Conservation (phyloP, 2,329 filamentous ascomycete genomes). For the Paraconiothyrium brasiliense region DNA sequence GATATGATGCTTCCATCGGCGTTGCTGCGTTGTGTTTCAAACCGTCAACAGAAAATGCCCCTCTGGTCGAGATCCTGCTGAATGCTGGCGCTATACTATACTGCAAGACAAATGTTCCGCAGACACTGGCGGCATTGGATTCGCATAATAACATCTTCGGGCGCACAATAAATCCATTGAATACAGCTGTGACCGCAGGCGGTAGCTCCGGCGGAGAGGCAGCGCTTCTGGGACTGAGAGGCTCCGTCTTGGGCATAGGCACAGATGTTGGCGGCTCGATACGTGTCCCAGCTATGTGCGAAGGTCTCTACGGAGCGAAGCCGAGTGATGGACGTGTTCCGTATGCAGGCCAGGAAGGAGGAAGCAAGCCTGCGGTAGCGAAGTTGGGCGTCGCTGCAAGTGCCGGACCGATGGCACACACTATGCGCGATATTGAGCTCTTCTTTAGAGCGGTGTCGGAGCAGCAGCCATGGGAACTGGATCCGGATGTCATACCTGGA, state of each 20-base stretch:
- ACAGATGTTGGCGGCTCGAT: constrained; percentile 66
- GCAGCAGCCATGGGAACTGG: constrained; percentile 61
- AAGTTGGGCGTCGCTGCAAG: constrained; percentile 56
- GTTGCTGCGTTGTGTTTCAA: constrained; percentile 55
- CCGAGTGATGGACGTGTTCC: constrained; percentile 59
- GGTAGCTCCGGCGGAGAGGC: constrained; percentile 64
- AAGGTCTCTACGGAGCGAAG: constrained; percentile 60
- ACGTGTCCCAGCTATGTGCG: constrained; percentile 61
- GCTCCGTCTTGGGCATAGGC: constrained; percentile 61
- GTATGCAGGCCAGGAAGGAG: constrained; percentile 62
- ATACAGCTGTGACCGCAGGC: constrained; percentile 59
- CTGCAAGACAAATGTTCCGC: constrained; percentile 65
- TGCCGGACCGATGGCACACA: constrained; percentile 58
- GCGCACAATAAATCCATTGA: constrained; percentile 59
- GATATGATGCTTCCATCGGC: constrained; percentile 55
- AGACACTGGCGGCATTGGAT: constrained; percentile 63
- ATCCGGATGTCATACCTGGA: constrained; percentile 54
- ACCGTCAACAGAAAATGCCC: constrained; percentile 49
- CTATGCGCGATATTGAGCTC: constrained; percentile 61
- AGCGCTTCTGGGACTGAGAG: constrained; percentile 59
- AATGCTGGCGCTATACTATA: constrained; percentile 60
- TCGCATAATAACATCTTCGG: constrained; percentile 62
- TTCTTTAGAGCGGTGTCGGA: constrained; percentile 64
- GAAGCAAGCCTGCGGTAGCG: constrained; percentile 56
- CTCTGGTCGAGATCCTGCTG: constrained; percentile 56